Base-by-base conservation (phyloP, 2,329 filamentous ascomycete species). In the Alternaria burnsii region DNA sequence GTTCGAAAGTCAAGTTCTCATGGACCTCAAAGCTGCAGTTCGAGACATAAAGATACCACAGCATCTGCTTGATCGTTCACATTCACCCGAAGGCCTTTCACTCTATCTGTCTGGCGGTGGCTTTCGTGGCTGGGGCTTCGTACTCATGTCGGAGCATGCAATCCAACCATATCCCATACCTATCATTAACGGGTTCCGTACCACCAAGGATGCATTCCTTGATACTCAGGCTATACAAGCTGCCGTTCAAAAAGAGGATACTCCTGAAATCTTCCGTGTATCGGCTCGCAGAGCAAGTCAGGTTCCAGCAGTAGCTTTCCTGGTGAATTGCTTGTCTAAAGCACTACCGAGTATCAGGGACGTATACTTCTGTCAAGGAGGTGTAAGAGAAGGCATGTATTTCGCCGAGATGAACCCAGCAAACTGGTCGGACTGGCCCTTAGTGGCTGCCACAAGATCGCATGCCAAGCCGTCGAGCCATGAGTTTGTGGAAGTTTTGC, bases 21-120 rank as follows among this genome's bases (percentile, higher is more conserved):
- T 71, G 5, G 84, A 86, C 40, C 86, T 95, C 76, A 82, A 81
- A 42, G 78, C 81, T 11, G 89, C 91, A 1, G 91, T 91, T 59
- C 76, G 80, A 16, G 75, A 80, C 28, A 79, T 91, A 5, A 78
- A 83, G 6, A 78, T 91, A 0, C 87, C 94, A 0, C 73, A 79
- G 12, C 79, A 83, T 16, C 77, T 88, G 6, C 64, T 82, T 1
- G 73, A 83, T 12, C 70, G 76, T 5, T 58, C 59, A 26, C 52
- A 48, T 10, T 65, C 63, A 43, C 55, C 50, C 38, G 59, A 69
- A n/a, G 74, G 74, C 1, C 68, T 78, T 8, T 87, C 90, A 34
- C 82, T 97, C 9, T 97, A 94, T 75, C 88, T 97, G 58, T 97
- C 91, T 63, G 94, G 94, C 43, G 94, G 94, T 24, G 94, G 94